Evolutionary conservation across 495 filamentous ascomycete species (phyloP).

Genomic region (Glarea lozoyensis): DNA sequence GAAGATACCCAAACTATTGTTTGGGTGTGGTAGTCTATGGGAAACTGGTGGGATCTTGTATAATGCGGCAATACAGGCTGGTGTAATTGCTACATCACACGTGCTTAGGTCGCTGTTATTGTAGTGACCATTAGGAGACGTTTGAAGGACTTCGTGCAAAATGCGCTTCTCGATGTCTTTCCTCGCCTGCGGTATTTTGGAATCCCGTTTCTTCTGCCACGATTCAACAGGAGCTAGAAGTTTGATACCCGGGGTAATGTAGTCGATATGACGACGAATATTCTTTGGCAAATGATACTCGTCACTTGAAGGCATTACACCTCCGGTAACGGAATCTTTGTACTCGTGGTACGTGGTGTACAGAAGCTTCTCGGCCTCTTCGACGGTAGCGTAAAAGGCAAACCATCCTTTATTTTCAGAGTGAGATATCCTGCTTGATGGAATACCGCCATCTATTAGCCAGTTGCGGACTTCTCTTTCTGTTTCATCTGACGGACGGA

Average conservation of each 20-base stretch:
- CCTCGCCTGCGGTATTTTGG: too few species aligned
- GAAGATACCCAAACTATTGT: slow-evolving; percentile 27
- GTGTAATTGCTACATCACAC: too few species aligned
- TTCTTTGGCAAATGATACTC: slow-evolving; percentile 15
- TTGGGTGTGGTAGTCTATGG: slow-evolving; percentile 18
- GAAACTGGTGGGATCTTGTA: slow-evolving; percentile 14
- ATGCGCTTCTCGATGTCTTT: too few species aligned
- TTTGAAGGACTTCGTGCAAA: too few species aligned
- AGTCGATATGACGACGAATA: slow-evolving; percentile 15
- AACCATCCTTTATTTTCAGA: slow-evolving; percentile 39
- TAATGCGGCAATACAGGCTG: slow-evolving; percentile 26
- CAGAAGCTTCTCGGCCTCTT: slow-evolving; percentile 48
- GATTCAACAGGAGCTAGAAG: too few species aligned
- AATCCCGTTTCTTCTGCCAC: too few species aligned
- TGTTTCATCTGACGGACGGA: slow-evolving; percentile 32
- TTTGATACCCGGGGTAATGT: too few species aligned
- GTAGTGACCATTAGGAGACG: too few species aligned
- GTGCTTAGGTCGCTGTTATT: too few species aligned
- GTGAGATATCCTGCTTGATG: slow-evolving; percentile 33
- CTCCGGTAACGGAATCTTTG: slow-evolving; percentile 36
- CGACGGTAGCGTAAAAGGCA: slow-evolving; percentile 40
- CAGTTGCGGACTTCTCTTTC: slow-evolving; percentile 35
- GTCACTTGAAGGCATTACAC: slow-evolving; percentile 25
- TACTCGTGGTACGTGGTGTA: slow-evolving; percentile 51
- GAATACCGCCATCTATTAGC: slow-evolving; percentile 41